Conservation (phyloP, 345 rosid genomes). For the Citrus glauca region DNA sequence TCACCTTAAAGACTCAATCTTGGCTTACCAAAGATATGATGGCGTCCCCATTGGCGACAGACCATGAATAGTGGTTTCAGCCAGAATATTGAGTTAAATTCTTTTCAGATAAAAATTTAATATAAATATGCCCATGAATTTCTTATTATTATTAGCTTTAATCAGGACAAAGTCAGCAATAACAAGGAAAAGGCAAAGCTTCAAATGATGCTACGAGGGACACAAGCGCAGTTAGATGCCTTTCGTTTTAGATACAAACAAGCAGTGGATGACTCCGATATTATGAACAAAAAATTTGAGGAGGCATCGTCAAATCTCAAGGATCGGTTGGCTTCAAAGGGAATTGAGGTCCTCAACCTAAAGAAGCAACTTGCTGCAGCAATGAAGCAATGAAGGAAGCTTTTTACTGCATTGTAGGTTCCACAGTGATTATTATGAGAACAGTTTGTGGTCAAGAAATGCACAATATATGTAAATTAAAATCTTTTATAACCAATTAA, state of each 20-base stretch:
- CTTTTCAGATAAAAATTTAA: too few species aligned
- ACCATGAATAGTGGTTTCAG: too few species aligned
- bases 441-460: not conserved
- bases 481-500: not conserved
- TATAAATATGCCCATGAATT: not conserved
- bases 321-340: slow-evolving; percentile 49
- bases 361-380: slow-evolving; percentile 59
- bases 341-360: slow-evolving; percentile 55
- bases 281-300: slow-evolving; percentile 56
- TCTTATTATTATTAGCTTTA: not conserved
- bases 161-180: slow-evolving; percentile 39
- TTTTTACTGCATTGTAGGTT: not conserved
- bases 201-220: slow-evolving; percentile 71
- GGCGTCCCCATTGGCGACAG: too few species aligned
- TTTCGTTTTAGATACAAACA: slow-evolving; percentile 43
- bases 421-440: not conserved
- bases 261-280: slow-evolving; percentile 41
- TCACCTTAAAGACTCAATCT: too few species aligned
- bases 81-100: too few species aligned
- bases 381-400: not conserved
- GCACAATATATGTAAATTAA: not conserved
- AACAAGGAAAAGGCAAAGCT: slow-evolving; percentile 64
- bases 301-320: slow-evolving; percentile 70
- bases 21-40: too few species aligned
- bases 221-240: slow-evolving; percentile 71